Evolutionary conservation across 2,329 filamentous ascomycete species (phyloP).

Genomic region (Hyphodiscus sp.): DNA sequence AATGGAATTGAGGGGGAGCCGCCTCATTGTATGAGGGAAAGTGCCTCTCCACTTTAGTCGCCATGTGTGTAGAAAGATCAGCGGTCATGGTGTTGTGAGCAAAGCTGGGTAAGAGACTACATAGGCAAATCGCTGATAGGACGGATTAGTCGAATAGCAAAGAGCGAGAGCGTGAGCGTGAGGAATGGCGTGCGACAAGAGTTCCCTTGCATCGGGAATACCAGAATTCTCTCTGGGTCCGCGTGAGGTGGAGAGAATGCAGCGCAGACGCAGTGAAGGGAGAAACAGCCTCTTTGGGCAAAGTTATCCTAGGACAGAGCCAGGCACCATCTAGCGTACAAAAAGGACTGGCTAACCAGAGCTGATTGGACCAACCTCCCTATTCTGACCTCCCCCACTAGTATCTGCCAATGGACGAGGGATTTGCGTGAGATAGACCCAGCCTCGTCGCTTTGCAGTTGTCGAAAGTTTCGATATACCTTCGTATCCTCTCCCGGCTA

Average conservation of each 20-base stretch:
- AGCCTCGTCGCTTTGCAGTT: not conserved
- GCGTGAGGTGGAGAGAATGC: not conserved
- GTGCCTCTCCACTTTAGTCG: not conserved
- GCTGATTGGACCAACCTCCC: not conserved
- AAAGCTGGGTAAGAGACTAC: too few relatives aligned
- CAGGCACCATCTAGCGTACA: too few relatives aligned
- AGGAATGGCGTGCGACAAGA: not conserved
- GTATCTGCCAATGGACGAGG: not conserved
- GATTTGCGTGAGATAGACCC: not conserved
- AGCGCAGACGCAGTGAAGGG: not conserved
- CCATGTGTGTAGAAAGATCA: not conserved
- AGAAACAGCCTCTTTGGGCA: not conserved
- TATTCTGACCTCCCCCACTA: not conserved
- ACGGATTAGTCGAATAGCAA: constrained; percentile 5
- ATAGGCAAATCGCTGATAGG: too few relatives aligned
- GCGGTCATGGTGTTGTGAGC: not conserved
- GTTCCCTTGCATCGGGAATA: not conserved
- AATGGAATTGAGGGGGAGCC: not conserved
- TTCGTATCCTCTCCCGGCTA: too few relatives aligned
- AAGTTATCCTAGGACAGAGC: not conserved
- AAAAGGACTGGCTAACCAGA: not conserved
- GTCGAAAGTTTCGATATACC: not conserved
- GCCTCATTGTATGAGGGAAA: not conserved
- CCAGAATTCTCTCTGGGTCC: not conserved
- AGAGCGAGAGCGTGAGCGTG: not conserved